Evolutionary conservation across 805 yeast genomes (phyloP).

Genomic region (Lipomyces yamadae): DNA sequence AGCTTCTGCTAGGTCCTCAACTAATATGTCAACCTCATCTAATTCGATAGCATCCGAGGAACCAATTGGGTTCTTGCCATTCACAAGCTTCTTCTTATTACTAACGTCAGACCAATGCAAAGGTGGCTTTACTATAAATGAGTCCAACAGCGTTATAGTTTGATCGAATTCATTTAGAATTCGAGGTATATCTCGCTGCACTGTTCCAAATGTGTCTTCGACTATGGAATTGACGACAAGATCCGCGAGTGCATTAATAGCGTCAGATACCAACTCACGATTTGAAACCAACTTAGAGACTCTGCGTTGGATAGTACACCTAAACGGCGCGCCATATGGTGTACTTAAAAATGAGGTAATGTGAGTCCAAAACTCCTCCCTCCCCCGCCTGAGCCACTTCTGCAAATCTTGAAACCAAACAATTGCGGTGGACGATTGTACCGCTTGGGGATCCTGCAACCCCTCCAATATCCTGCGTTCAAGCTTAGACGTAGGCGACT

Average conservation of each 20-base stretch:
- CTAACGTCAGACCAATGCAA: constrained; percentile 45
- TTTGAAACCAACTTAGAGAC: constrained; percentile 41
- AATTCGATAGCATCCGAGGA: constrained; percentile 33
- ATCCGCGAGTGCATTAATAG: constrained; percentile 44
- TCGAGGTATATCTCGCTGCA: constrained; percentile 49
- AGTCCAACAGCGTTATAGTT: constrained; percentile 40
- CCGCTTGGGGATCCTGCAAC: constrained; percentile 40
- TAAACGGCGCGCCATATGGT: constrained; percentile 45
- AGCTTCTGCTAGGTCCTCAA: constrained; percentile 36
- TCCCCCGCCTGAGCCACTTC: constrained; percentile 1
- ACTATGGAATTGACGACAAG: constrained; percentile 44
- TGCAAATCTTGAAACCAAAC: constrained; percentile 26
- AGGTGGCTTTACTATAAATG: constrained; percentile 41
- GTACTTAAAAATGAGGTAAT: constrained; percentile 36
- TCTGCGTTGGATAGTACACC: constrained; percentile 44
- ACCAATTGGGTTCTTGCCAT: constrained; percentile 21
- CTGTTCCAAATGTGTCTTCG: constrained; percentile 50
- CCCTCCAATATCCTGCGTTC: constrained; percentile 35
- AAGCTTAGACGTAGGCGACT: constrained; percentile 15
- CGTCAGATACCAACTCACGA: constrained; percentile 39
- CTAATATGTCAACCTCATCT: constrained; percentile 30
- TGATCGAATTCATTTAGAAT: constrained; percentile 41
- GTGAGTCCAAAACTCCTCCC: background rate
- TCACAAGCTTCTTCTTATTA: constrained; percentile 12
- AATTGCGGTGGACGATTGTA: constrained; percentile 36